A percentile compares a stretch with the other conserved stretches of the same genome.
These are phyloP conservation scores for Poteriospumella lacustris DNA, from an alignment of 108 stramenopile species.

Conservation along the genomic window DNA sequence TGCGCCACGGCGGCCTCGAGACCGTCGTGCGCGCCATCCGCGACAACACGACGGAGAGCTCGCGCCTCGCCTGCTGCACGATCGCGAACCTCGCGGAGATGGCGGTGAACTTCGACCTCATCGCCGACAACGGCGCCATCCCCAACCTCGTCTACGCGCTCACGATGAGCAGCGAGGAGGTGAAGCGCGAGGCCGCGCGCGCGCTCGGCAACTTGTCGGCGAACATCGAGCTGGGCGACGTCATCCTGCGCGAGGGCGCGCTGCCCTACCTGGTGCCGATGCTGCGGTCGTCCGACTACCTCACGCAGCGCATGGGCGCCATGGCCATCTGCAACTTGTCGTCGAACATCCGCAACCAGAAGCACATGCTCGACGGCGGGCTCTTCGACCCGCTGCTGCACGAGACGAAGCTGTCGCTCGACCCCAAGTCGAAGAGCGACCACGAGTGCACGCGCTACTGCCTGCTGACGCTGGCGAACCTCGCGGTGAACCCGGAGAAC, in stretches of 20 bases:
- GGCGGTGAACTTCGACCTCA: constrained; percentile 61
- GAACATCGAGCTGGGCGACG: constrained; percentile 64
- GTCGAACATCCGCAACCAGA: constrained; percentile 62
- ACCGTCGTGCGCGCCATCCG: constrained; percentile 56
- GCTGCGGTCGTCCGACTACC: constrained; percentile 49
- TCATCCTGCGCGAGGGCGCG: constrained; percentile 56
- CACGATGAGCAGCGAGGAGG: constrained; percentile 38
- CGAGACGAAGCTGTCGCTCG: constrained; percentile 56
- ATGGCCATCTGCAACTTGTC: constrained; percentile 66
- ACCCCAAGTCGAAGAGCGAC: constrained; percentile 63
- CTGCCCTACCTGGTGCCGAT: constrained; percentile 55
- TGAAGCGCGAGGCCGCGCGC: constrained; percentile 67
- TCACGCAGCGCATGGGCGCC: constrained; percentile 61
- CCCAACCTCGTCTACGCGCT: constrained; percentile 62
- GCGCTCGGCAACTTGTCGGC: constrained; percentile 72
- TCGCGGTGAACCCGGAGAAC: constrained; percentile 56
- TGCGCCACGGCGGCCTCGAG: constrained; percentile 59
- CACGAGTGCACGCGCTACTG: constrained; percentile 68
- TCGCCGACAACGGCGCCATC: constrained; percentile 60
- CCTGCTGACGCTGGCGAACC: constrained; percentile 63
- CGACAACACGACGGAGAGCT: constrained; percentile 42
- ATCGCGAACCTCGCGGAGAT: constrained; percentile 71
- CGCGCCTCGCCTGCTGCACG: constrained; percentile 65
- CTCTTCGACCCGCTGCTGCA: constrained; percentile 57
- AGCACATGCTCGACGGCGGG: constrained; percentile 54